Base-by-base conservation (phyloP, 768 basidiomycete species). In the Collybia mongolica region DNA sequence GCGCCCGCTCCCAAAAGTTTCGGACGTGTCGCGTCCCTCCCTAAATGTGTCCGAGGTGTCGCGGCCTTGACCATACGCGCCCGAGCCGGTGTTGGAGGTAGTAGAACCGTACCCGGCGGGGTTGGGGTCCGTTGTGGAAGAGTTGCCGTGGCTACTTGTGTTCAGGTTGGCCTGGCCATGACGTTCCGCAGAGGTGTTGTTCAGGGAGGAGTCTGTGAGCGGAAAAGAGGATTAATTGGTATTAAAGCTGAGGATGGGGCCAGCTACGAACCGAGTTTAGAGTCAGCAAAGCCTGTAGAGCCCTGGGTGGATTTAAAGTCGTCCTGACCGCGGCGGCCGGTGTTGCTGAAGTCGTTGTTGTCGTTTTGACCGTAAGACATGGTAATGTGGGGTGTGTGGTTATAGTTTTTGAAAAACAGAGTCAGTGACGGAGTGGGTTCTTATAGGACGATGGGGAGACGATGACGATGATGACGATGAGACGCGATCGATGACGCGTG, bases 391-490 rank as follows among this genome's bases (percentile, higher is more conserved):
- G 4, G 20, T 7, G n/a, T 32, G 28, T 44, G 23, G 22, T 12
- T 17, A 38, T 46, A 7, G 15, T 32, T 20, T 1, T n/a, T 36
- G 14, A 29, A 17, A 19, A 32, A 32, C 6, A 32, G 32, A 26
- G 24, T 26, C 24, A 26, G 24, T 45, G 11, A 9, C 2, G 15
- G 35, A 1, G 3, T 4, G 23, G 29, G 9, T 46, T 18, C 32
- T 46, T 46, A 46, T 46, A 37, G n/a, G 39, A 20, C 7, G 32
- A 32, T 32, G 11, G 26, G 19, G 37, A 46, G 44, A 23, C 11
- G 44, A 46, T 37, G 44, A 46, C 44, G 44, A 37, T 18, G 44
- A 46, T 37, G 44, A 46, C 44, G 44, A 45, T 5, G n/a, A 46
- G 32, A 46, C 32, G 15, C 14, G 7, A 32, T 32, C 32, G 32